phyloP scores from a whole-genome alignment of 345 rosid species.

The Euphorbia lathyris region DNA sequence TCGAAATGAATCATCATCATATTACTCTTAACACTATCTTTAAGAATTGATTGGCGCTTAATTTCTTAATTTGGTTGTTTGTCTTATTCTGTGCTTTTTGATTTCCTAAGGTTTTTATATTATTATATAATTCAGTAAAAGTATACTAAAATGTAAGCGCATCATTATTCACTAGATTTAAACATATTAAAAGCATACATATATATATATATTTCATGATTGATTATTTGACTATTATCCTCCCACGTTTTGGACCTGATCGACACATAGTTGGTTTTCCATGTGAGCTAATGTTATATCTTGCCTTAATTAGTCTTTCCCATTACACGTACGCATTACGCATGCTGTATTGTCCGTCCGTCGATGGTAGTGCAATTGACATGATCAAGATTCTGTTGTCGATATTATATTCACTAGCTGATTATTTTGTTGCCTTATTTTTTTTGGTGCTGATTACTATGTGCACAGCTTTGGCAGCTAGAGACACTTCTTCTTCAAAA shows the following conservation, averaged over 20 bases:
- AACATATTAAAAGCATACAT: neutral
- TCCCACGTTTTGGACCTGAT: conserved; percentile 21
- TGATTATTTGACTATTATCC: conserved; percentile 19
- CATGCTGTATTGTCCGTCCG: conserved; percentile 10
- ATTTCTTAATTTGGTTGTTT: no score
- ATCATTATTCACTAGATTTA: neutral
- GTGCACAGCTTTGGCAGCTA: conserved; percentile 94
- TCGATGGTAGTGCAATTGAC: conserved; percentile 21
- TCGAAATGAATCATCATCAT: neutral
- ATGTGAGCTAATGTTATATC: conserved; percentile 27
- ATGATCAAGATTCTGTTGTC: conserved; percentile 19
- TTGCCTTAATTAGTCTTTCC: no score
- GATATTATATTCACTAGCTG: conserved; percentile 4
- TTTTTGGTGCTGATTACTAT: conserved; percentile 14
- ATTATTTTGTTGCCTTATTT: neutral
- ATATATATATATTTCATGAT: conserved; percentile 10
- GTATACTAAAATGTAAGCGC: neutral
- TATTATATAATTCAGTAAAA: no score
- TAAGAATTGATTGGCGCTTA: neutral
- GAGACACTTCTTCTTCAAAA: conserved; percentile 94
- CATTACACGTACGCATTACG: neutral
- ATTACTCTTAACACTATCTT: neutral
- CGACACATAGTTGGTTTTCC: conserved; percentile 20
- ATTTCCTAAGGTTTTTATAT: neutral
- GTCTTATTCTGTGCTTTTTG: no score